A percentile compares a stretch with the other conserved stretches of the same genome.
Evolutionary conservation across 2,329 filamentous ascomycete species (phyloP).

Genomic region (Cytospora piceae): DNA sequence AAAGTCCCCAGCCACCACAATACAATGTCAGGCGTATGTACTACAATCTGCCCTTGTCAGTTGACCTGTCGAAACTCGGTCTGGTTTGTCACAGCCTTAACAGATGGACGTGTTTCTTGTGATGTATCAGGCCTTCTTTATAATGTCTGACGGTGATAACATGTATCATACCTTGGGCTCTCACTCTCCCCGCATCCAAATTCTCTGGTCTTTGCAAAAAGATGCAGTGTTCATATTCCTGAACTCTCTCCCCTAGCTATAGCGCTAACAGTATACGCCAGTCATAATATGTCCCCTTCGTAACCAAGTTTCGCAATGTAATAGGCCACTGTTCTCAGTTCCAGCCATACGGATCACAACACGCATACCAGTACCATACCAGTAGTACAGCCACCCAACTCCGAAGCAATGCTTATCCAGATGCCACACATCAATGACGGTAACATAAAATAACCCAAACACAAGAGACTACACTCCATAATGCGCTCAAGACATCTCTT

Average conservation of each 20-base stretch:
- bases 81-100: not conserved
- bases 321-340: not conserved
- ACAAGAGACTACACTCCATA: not conserved
- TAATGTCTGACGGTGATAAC: not conserved
- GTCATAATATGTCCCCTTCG: not conserved
- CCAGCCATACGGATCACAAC: not conserved
- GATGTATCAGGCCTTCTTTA: not conserved
- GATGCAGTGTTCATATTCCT: constrained; percentile 11
- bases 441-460: not conserved
- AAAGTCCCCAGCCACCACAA: not conserved
- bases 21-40: not conserved
- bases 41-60: not conserved
- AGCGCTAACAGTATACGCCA: constrained; percentile 10
- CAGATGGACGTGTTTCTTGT: not conserved
- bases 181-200: not conserved
- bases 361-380: constrained; percentile 10
- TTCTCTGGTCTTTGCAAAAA: not conserved
- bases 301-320: not conserved
- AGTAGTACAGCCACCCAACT: constrained; percentile 5
- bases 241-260: constrained; percentile 5
- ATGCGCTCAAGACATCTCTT: constrained; percentile 47
- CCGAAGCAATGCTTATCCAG: constrained; percentile 19
- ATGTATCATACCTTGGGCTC: not conserved
- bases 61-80: not conserved
- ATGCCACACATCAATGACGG: not conserved